Evolutionary conservation across 495 filamentous ascomycete species (phyloP).

Genomic region (Barbatosphaeria neglecta): DNA sequence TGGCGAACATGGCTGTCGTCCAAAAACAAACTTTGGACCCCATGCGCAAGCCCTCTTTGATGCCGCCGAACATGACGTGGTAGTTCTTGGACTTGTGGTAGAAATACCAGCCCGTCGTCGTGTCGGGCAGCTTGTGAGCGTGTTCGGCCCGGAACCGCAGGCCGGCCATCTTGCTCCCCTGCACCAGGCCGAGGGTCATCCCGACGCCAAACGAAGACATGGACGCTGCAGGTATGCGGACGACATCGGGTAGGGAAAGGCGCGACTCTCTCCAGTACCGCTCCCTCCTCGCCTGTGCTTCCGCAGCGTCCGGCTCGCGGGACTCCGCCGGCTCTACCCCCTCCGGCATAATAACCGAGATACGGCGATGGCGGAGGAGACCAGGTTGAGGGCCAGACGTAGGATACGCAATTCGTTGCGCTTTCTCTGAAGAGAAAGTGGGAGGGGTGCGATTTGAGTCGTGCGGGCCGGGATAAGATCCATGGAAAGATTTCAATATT

Average conservation of each 20-base stretch:
- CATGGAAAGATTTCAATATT: not conserved
- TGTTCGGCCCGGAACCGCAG: constrained; percentile 89
- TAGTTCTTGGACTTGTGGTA: constrained; percentile 99
- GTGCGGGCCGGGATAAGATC: too few species aligned
- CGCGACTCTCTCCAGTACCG: constrained; percentile 36
- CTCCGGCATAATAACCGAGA: not conserved
- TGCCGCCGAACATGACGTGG: constrained; percentile 57
- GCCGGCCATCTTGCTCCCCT: constrained; percentile 60
- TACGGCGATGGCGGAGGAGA: constrained; percentile 1
- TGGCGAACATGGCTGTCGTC: constrained; percentile 55
- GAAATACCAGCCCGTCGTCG: constrained; percentile 82
- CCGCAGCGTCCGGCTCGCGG: not conserved
- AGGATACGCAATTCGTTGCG: too few species aligned
- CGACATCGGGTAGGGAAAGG: constrained; percentile 42
- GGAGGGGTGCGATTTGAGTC: too few species aligned
- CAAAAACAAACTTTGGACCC: constrained; percentile 57
- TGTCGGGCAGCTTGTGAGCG: constrained; percentile 74
- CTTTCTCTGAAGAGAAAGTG: too few species aligned
- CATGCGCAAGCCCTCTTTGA: constrained; percentile 66
- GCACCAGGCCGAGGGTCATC: constrained; percentile 52
- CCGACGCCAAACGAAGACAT: constrained; percentile 52
- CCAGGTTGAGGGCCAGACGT: too few species aligned
- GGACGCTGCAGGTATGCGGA: constrained; percentile 53
- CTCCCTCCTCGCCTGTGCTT: constrained; percentile 3
- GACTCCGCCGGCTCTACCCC: not conserved